Evolutionary conservation across 2,329 filamentous ascomycete species (phyloP).

Genomic region (Paraphoma sp.): DNA sequence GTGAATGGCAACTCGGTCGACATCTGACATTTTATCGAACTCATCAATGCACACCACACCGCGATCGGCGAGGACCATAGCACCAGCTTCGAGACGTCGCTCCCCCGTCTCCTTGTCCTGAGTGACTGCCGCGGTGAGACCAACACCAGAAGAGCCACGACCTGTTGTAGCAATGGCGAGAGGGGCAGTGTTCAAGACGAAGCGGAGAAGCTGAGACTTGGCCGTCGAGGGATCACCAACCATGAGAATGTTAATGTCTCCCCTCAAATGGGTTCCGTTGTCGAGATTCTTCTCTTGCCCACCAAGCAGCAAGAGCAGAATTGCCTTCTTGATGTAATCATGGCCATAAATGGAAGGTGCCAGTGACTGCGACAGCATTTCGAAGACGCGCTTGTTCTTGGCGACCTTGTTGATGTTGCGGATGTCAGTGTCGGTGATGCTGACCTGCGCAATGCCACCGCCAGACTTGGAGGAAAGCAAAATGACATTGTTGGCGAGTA

Average conservation of each 20-base stretch:
- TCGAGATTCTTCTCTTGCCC: constrained; percentile 99
- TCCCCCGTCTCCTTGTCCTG: constrained; percentile 98
- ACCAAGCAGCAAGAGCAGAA: constrained; percentile 90
- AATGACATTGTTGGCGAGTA: constrained; percentile 94
- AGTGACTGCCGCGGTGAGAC: constrained; percentile 95
- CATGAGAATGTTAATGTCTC: constrained; percentile 99
- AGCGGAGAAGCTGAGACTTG: constrained; percentile 96
- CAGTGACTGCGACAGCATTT: constrained; percentile 89
- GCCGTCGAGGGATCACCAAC: constrained; percentile 98
- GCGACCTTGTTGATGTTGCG: constrained; percentile 98
- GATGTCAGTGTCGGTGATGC: constrained; percentile 95
- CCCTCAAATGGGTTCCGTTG: constrained; percentile 95
- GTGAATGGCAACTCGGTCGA: constrained; percentile 97
- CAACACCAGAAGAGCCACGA: constrained; percentile 94
- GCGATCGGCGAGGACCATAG: constrained; percentile 97
- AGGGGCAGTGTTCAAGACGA: constrained; percentile 95
- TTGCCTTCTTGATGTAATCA: constrained; percentile 97
- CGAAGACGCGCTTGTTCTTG: constrained; percentile 93
- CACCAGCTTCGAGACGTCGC: constrained; percentile 90
- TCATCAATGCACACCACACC: constrained; percentile 99
- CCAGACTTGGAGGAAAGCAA: constrained; percentile 95
- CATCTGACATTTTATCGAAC: constrained; percentile 99
- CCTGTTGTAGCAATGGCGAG: constrained; percentile 97
- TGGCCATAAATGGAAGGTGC: constrained; percentile 97
- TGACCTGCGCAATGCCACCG: constrained; percentile 87